These are phyloP conservation scores for Aaosphaeria pasadenensis DNA, from an alignment of 2,329 filamentous ascomycete species.

Conservation along the genomic window DNA sequence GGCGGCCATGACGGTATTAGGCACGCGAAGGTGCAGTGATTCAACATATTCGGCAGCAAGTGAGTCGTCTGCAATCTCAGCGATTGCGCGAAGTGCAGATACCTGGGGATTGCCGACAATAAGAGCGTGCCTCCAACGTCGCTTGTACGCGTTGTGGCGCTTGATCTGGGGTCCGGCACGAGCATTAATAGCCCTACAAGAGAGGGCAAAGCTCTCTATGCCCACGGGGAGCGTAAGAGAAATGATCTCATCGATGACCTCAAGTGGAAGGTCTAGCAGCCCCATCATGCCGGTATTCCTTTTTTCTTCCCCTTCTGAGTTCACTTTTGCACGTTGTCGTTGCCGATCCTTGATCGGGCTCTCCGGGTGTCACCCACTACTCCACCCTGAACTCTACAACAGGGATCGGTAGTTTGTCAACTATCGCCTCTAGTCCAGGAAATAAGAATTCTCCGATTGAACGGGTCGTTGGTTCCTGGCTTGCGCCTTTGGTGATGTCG, in stretches of 20 bases:
- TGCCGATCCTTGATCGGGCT: too few relatives aligned
- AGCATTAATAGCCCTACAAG: conserved; percentile 25
- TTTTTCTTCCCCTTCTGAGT: too few relatives aligned
- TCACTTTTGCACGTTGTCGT: too few relatives aligned
- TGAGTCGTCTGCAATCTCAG: conserved; percentile 23
- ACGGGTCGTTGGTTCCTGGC: too few relatives aligned
- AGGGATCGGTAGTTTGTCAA: too few relatives aligned
- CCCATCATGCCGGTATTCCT: conserved; percentile 13
- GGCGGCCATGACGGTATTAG: not conserved
- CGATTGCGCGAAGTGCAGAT: conserved; percentile 20
- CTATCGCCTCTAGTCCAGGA: too few relatives aligned
- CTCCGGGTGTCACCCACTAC: too few relatives aligned
- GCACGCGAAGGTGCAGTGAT: conserved; percentile 21
- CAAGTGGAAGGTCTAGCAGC: conserved; percentile 29
- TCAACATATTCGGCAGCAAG: conserved; percentile 30
- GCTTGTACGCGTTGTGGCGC: conserved; percentile 24
- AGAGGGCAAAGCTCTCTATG: conserved; percentile 27
- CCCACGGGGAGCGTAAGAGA: conserved; percentile 21
- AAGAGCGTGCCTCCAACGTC: conserved; percentile 18
- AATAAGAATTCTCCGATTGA: too few relatives aligned
- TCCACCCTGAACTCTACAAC: too few relatives aligned
- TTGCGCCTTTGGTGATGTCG: too few relatives aligned
- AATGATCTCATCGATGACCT: conserved; percentile 32
- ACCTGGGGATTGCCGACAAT: conserved; percentile 5
- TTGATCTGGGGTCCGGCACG: conserved; percentile 23